Evolutionary conservation across 78 protist genomes (phyloP), one percentile per base, ranked within the genome.

Genomic region (Ministeria vibrans): DNA sequence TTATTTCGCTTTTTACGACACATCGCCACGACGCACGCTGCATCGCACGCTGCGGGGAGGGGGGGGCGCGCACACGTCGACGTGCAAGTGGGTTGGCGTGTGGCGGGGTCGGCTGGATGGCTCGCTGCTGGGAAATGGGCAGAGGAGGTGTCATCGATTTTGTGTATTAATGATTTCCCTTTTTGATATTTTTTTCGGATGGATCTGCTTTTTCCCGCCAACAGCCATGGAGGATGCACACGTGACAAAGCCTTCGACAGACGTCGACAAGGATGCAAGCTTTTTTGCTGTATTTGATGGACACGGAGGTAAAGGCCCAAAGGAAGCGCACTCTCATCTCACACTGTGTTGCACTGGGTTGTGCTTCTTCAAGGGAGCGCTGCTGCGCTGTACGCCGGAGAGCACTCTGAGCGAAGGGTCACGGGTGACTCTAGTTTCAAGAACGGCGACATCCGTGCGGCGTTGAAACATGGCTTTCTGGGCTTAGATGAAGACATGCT

Each of bases 141-240:
- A n/a, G n/a, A n/a, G n/a, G n/a, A n/a, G n/a, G n/a, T n/a, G n/a
- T n/a, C n/a, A n/a, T n/a, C n/a, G n/a, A n/a, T n/a, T n/a, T n/a
- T n/a, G n/a, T n/a, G n/a, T n/a, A n/a, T n/a, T n/a, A n/a, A n/a
- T n/a, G n/a, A n/a, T n/a, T n/a, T n/a, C n/a, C n/a, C n/a, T n/a
- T n/a, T n/a, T 18, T 51, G 59, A 22, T 51, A 18, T 13, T 13
- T 22, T 51, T 51, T 13, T 51, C 18, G 59, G 59, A 18, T 61
- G 15, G 68, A 28, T 61, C 68, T 61, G 9, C 34, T 61, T 61
- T 13, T 5, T 20, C 20, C 36, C 20, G 27, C 68, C 68, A 61
- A 27, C 68, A 61, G 41, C 23, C 63, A 79, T 79, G 83, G 83
- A 79, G 64, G 83, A 79, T 25, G 83, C 83, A 2, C 77, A 79